Conservation (phyloP, 2,329 filamentous ascomycete species). For the Davidsoniella eucalypti region DNA sequence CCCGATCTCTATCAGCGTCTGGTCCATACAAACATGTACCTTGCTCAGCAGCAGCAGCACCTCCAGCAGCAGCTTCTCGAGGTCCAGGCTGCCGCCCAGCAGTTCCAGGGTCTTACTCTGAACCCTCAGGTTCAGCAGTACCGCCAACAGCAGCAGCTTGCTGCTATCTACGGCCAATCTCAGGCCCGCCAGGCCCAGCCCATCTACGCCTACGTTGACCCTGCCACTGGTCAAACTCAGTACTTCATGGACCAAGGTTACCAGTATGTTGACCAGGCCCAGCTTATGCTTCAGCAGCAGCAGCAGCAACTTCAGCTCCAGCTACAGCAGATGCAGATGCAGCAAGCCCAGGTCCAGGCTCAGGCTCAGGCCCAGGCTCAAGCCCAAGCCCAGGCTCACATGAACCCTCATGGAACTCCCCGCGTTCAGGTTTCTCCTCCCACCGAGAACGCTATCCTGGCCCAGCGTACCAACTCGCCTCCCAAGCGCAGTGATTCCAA, state of each 20-base stretch:
- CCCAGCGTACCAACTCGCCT: constrained; percentile 46
- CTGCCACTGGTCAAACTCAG: constrained; percentile 65
- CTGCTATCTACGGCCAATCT: constrained; percentile 18
- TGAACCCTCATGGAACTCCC: constrained; percentile 24
- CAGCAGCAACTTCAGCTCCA: constrained; percentile 29
- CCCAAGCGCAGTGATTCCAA: constrained; percentile 54
- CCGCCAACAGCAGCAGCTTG: constrained; percentile 28
- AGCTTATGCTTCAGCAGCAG: constrained; percentile 27
- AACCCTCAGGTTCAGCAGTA: constrained; percentile 35
- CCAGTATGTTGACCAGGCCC: constrained; percentile 22
- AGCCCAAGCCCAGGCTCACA: constrained; percentile 16
- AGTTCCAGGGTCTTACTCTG: constrained; percentile 63
- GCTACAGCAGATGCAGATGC: constrained; percentile 21
- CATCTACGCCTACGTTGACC: constrained; percentile 61
- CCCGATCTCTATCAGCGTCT: constrained; percentile 76
- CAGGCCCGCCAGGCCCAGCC: constrained; percentile 19
- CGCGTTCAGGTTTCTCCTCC: constrained; percentile 73
- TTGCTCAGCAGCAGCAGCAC: constrained; percentile 87
- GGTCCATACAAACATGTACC: constrained; percentile 76
- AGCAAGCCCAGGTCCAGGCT: constrained; percentile 22
- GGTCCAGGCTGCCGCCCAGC: constrained; percentile 68
- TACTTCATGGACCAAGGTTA: constrained; percentile 59
- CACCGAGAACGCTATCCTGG: constrained; percentile 36
- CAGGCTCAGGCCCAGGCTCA: constrained; percentile 16
- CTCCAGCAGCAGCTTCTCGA: constrained; percentile 83